Conservation (phyloP, 1,139 yeast species). For the Protomyces pachydermus region DNA sequence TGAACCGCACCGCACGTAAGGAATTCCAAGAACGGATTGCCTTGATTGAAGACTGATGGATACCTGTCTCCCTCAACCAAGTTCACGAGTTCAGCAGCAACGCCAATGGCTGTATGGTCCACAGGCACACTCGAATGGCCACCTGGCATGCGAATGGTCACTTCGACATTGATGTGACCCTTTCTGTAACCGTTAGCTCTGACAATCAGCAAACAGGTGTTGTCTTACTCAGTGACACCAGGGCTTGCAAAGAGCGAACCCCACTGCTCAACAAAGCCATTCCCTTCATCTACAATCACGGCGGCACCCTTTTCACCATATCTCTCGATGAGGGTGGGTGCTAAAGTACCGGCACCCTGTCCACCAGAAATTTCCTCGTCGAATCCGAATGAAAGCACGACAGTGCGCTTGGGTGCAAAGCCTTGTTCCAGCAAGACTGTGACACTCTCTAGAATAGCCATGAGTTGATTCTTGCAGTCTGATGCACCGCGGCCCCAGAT, state of each 20-base stretch:
- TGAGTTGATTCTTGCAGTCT: slow-evolving; percentile 58
- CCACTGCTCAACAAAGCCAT: slow-evolving; percentile 42
- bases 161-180: slow-evolving; percentile 53
- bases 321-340: slow-evolving; percentile 44
- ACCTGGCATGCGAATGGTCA: slow-evolving; percentile 55
- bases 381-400: slow-evolving; percentile 60
- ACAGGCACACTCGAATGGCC: slow-evolving; percentile 75
- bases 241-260: slow-evolving; percentile 54
- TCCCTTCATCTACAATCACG: slow-evolving; percentile 63
- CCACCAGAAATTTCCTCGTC: slow-evolving; percentile 67
- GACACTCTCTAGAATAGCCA: slow-evolving; percentile 56
- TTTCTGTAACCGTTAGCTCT: slow-evolving; percentile 37
- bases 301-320: slow-evolving; percentile 56
- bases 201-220: not conserved
- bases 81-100: slow-evolving; percentile 49
- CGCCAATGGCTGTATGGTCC: slow-evolving; percentile 69
- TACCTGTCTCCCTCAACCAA: slow-evolving; percentile 19
- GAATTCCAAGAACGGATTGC: slow-evolving; percentile 7
- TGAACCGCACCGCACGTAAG: slow-evolving; percentile 16
- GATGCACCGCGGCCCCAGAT: slow-evolving; percentile 64
- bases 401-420: slow-evolving; percentile 52
- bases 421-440: slow-evolving; percentile 50
- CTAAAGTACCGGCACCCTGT: slow-evolving; percentile 52
- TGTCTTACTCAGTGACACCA: slow-evolving; percentile 49
- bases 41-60: slow-evolving; percentile 1